A percentile compares a stretch with the other conserved stretches of the same genome.
Conservation (phyloP, 2,329 filamentous ascomycete species). For the Ophiostoma ips region DNA sequence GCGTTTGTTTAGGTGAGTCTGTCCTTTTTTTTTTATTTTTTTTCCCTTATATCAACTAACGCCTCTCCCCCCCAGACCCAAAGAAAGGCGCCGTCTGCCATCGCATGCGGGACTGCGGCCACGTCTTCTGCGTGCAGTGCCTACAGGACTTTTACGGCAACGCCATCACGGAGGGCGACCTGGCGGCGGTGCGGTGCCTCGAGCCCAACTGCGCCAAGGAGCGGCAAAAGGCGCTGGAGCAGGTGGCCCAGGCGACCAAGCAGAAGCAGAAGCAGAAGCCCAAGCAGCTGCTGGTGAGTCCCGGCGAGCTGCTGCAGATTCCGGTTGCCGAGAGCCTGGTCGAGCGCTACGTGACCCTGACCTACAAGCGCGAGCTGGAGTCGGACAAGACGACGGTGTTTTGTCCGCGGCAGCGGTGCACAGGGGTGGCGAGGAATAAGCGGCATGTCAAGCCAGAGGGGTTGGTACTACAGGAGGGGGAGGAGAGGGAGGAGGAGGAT, state of each 20-base stretch:
- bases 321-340: constrained; percentile 58
- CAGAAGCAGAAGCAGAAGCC: constrained; percentile 33
- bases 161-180: constrained; percentile 73
- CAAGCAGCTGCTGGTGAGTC: constrained; percentile 53
- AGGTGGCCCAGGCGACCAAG: constrained; percentile 21
- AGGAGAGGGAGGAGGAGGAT: constrained; percentile 29
- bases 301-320: constrained; percentile 72
- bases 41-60: background rate
- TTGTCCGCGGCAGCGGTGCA: constrained; percentile 85
- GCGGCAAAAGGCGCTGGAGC: constrained; percentile 22
- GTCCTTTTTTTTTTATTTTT: background rate
- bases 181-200: constrained; percentile 67
- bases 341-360: constrained; percentile 75
- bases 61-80: constrained; percentile 50
- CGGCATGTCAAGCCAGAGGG: constrained; percentile 58
- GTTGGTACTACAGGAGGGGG: constrained; percentile 42
- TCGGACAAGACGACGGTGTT: constrained; percentile 85
- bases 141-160: constrained; percentile 81
- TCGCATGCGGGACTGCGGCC: constrained; percentile 66
- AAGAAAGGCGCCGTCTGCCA: constrained; percentile 80
- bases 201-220: constrained; percentile 64
- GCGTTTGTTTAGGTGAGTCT: constrained; percentile 55
- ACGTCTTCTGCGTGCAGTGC: constrained; percentile 85
- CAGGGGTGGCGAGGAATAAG: constrained; percentile 69
- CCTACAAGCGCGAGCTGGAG: constrained; percentile 85